A percentile compares a stretch with the other conserved stretches of the same genome.
phyloP scores from a whole-genome alignment of 2,329 filamentous ascomycete genomes.

The Diplodia corticola region DNA sequence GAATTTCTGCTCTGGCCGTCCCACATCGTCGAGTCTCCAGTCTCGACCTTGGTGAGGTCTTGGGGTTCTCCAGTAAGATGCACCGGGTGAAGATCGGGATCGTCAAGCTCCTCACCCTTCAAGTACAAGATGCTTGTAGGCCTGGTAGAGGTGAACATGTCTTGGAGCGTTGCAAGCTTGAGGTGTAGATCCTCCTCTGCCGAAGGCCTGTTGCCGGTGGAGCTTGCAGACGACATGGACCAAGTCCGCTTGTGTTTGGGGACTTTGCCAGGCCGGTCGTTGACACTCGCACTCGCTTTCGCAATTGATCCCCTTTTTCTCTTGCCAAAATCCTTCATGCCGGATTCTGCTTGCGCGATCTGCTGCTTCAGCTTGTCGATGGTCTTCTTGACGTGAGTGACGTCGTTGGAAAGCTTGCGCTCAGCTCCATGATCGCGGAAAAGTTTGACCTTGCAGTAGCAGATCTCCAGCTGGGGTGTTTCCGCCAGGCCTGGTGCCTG shows the following conservation, averaged over 20 bases:
- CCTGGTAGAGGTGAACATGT: slow-evolving; percentile 85
- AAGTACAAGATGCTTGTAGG: slow-evolving; percentile 77
- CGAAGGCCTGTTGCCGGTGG: slow-evolving; percentile 45
- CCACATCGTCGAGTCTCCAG: slow-evolving; percentile 48
- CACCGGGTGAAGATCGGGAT: slow-evolving; percentile 77
- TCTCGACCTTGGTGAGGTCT: slow-evolving; percentile 58
- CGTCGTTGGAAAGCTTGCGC: slow-evolving; percentile 89
- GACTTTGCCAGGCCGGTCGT: slow-evolving; percentile 73
- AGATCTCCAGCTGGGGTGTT: slow-evolving; percentile 63
- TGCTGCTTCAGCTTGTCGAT: slow-evolving; percentile 97
- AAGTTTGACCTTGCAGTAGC: slow-evolving; percentile 94
- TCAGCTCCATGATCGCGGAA: slow-evolving; percentile 96
- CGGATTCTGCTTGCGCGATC: slow-evolving; percentile 71
- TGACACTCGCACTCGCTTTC: slow-evolving; percentile 49
- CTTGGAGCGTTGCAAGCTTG: slow-evolving; percentile 75
- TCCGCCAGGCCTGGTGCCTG: slow-evolving; percentile 47
- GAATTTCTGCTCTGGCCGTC: slow-evolving; percentile 51
- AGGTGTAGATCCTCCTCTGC: slow-evolving; percentile 71
- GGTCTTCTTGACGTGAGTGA: slow-evolving; percentile 91
- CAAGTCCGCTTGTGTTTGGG: slow-evolving; percentile 91
- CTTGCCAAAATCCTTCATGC: slow-evolving; percentile 61
- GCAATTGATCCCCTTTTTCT: slow-evolving; percentile 57
- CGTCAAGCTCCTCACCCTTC: slow-evolving; percentile 73
- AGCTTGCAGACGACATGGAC: slow-evolving; percentile 78
- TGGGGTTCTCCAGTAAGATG: slow-evolving; percentile 67